Percentiles rank a stretch among this genome's conserved stretches.
Evolutionary conservation across 768 basidiomycete genomes (phyloP).

Genomic region (Kwoniella dejecticola): DNA sequence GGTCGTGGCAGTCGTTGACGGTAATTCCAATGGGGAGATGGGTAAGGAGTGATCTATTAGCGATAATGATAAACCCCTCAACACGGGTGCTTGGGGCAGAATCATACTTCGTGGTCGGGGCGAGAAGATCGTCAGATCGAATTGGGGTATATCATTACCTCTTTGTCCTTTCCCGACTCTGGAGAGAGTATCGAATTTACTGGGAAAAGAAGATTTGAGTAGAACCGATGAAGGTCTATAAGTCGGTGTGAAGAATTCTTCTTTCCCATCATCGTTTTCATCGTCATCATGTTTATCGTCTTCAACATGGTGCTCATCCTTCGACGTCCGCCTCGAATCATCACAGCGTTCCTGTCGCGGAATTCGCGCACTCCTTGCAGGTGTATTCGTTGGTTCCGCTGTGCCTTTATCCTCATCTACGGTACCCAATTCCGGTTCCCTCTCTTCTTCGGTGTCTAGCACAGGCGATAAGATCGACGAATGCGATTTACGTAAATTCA

Average conservation of each 20-base stretch:
- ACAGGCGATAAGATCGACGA: conserved; percentile 6
- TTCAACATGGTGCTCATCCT: too few relatives aligned
- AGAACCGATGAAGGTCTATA: neutral
- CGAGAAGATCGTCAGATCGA: conserved; percentile 19
- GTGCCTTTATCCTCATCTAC: neutral
- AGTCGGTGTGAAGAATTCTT: conserved; percentile 22
- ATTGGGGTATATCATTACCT: neutral
- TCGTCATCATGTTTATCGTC: neutral
- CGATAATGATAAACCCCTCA: neutral
- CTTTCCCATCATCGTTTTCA: conserved; percentile 1
- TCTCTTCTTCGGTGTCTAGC: conserved; percentile 3
- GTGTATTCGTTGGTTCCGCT: too few relatives aligned
- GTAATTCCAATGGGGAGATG: conserved; percentile 19
- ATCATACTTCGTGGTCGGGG: conserved; percentile 3
- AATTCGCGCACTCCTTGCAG: too few relatives aligned
- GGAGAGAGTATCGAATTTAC: neutral
- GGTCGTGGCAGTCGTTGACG: neutral
- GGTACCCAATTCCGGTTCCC: neutral
- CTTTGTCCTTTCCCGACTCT: neutral
- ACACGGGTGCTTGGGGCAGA: conserved; percentile 4
- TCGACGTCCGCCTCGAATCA: too few relatives aligned
- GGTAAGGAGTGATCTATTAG: conserved; percentile 11
- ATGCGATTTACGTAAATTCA: conserved; percentile 7
- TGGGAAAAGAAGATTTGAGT: neutral
- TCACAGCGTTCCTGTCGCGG: too few relatives aligned